Conservation (phyloP, 2,329 filamentous ascomycete genomes). For the Hirsutella thompsonii region DNA sequence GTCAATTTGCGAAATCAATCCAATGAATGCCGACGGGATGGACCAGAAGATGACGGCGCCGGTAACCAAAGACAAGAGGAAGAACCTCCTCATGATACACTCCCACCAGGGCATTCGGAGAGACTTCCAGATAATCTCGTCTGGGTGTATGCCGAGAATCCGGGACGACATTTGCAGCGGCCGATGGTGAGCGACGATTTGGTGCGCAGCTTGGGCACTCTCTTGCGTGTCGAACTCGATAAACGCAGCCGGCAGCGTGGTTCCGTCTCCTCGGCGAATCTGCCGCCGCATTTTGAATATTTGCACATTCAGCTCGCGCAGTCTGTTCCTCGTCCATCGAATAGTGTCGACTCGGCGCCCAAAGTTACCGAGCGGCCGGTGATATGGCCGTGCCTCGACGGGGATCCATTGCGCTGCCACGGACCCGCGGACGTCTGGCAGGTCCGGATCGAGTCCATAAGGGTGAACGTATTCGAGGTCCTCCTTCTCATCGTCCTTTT, state of each 20-base stretch:
- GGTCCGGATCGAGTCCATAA: constrained; percentile 18
- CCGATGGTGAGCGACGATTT: constrained; percentile 77
- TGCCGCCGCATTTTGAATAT: constrained; percentile 58
- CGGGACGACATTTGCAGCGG: constrained; percentile 78
- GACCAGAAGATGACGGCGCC: constrained; percentile 82
- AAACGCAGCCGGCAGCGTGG: constrained; percentile 67
- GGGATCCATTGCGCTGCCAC: constrained; percentile 65
- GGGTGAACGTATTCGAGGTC: constrained; percentile 23
- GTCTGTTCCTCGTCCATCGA: constrained; percentile 60
- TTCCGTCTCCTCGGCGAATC: constrained; percentile 56
- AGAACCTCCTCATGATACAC: constrained; percentile 57
- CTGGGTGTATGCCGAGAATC: constrained; percentile 69
- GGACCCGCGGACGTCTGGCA: constrained; percentile 29
- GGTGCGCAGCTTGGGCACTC: constrained; percentile 75
- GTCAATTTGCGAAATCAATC: constrained; percentile 73
- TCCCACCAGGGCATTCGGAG: constrained; percentile 81
- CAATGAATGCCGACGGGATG: constrained; percentile 64
- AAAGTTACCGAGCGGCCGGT: constrained; percentile 52
- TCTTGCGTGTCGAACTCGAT: constrained; percentile 78
- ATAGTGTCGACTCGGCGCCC: constrained; percentile 92
- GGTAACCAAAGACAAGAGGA: constrained; percentile 58
- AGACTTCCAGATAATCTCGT: constrained; percentile 79
- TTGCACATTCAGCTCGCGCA: constrained; percentile 24
- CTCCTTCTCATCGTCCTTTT: constrained; percentile 6
- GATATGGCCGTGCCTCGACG: constrained; percentile 61